Base-by-base conservation (phyloP, 1,139 yeast genomes). In the Hyphopichia pseudoburtonii region DNA sequence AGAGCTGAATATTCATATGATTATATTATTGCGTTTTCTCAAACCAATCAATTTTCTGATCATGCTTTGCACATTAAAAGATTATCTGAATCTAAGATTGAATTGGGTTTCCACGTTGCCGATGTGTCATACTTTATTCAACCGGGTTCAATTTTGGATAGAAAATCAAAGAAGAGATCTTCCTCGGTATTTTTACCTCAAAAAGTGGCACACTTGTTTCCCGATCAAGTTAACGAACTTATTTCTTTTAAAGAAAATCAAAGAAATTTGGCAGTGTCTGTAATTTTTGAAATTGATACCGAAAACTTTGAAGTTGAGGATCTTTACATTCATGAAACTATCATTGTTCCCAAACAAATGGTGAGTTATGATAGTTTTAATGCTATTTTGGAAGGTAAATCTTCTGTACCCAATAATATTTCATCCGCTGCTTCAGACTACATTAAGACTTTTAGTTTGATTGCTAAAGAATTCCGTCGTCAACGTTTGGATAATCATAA, bases 151-250 rank as follows among this genome's bases (percentile, higher is more conserved):
- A 66, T 79, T 3, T 67, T 92, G 44, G 98, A 92, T 54, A 82
- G 94, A 43, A 90, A 92, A 57, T 86, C 96, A 2, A 86, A 88
- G 61, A 89, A 88, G 65, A 78, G 97, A 57, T 88, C 95, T 2
- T 80, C 92, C 3, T 82, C 96, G 11, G 97, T 92, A 5, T 85
- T 83, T 55, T 76, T 92, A 61, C 94, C 95, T n/a, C 96, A 90
- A 56, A 82, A 82, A 46, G 63, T 72, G 17, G 76, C 76, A 11
- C 79, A 84, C 44, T 70, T 92, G 52, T 76, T 86, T 47, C 97
- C 97, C 1, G 67, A 68, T 26, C 72, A 73, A 33, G 72, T 88
- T 34, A 81, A 80, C 46, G 74, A 77, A 10, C 47, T 70, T 26
- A 69, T 86, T 33, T 80, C 89, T 2, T 82, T 92, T 52, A 69